These are phyloP conservation scores for Psilocybe mexicana DNA, from an alignment of 1,284 basidiomycete genomes.

Conservation along the genomic window DNA sequence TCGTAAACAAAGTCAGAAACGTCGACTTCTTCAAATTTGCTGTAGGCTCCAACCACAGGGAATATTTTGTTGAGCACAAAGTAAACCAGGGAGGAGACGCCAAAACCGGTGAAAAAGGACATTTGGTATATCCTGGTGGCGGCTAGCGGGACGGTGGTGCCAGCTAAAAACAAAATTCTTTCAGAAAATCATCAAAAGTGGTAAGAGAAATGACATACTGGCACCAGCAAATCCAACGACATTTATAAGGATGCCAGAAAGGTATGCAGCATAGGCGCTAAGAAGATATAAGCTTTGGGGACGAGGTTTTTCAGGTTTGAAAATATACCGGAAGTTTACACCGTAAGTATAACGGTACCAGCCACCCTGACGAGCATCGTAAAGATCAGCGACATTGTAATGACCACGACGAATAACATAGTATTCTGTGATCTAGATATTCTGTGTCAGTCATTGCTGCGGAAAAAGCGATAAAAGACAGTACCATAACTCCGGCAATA, in stretches of 20 bases:
- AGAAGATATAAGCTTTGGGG: background rate
- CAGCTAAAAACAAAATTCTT: slow-evolving; percentile 38
- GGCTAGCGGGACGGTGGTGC: slow-evolving; percentile 57
- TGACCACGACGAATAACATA: slow-evolving; percentile 76
- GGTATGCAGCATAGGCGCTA: slow-evolving; percentile 72
- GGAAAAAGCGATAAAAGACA: slow-evolving; percentile 13
- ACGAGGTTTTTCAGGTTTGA: background rate
- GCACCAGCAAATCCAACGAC: slow-evolving; percentile 75
- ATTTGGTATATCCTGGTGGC: slow-evolving; percentile 73
- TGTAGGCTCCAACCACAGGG: slow-evolving; percentile 55
- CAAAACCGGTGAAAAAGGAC: slow-evolving; percentile 81
- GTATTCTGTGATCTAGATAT: slow-evolving; percentile 69
- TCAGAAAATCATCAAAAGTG: slow-evolving; percentile 24
- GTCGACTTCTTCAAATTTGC: slow-evolving; percentile 64
- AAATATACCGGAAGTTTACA: slow-evolving; percentile 64
- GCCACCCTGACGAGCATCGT: slow-evolving; percentile 53
- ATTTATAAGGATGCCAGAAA: slow-evolving; percentile 80
- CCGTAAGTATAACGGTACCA: slow-evolving; percentile 82
- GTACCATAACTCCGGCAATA: slow-evolving; percentile 80
- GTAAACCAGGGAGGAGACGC: slow-evolving; percentile 68
- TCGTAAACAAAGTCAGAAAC: slow-evolving; percentile 37
- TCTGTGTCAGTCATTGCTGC: background rate
- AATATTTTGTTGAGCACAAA: slow-evolving; percentile 56
- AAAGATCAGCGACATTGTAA: slow-evolving; percentile 74
- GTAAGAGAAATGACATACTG: slow-evolving; percentile 36